Evolutionary conservation across 2,329 filamentous ascomycete species (phyloP), one percentile per base, ranked within the genome.

Genomic region (Xylaria digitata): DNA sequence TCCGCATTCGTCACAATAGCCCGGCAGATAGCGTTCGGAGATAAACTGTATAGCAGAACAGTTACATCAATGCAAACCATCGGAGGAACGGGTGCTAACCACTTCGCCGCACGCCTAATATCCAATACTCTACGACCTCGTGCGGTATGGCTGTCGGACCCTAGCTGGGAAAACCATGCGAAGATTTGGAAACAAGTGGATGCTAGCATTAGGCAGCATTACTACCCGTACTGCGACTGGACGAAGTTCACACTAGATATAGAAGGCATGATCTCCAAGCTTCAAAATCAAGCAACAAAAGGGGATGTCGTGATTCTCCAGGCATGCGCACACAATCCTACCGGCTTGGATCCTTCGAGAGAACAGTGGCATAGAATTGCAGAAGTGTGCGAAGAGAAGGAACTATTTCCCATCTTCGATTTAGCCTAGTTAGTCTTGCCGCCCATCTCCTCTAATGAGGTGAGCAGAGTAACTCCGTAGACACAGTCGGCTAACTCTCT

Each of bases 291-390:
- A 3, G 73, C 78, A 1, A 50, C 66, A 9, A 32, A 65, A 5
- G 75, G 75, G 13, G 78, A 79, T 49, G 72, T 79, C 15, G 63
- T 81, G n/a, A 56, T 81, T 6, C 70, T 81, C 5, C 80, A 81
- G 45, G 77, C 76, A 3, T 80, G 77, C 53, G 77, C 77, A 21
- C 80, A 82, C 58, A 81, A 82, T 50, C 80, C 79, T 1, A 80
- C 79, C 0, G 80, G 80, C 7, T 53, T 77, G 1, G 80, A 82
- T 61, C 76, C 74, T 0, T 72, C 74, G 0, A 70, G 68, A 42
- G 75, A 76, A 4, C 77, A 81, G 66, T 81, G 79, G 80, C 56
- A 67, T 32, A 21, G 46, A 0, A 67, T 81, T 21, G 78, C 76
- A 1, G 69, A 75, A 17, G n/a, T 80, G 1, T 77, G 73, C 65